Evolutionary conservation across 768 basidiomycete genomes (phyloP).

Genomic region (Leucogyrophana mollusca): DNA sequence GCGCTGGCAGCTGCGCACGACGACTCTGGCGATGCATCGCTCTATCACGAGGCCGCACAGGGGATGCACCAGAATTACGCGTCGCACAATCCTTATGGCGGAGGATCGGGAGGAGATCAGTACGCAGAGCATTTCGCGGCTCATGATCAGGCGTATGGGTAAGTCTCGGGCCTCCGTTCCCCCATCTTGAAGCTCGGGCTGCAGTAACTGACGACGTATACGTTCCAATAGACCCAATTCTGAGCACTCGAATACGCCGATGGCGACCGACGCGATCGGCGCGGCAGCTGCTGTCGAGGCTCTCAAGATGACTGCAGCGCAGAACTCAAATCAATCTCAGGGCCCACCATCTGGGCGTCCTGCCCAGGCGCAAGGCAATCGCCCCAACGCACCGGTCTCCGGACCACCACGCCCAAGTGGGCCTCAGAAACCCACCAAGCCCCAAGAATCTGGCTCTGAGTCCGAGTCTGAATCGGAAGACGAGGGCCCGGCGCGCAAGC

Average conservation of each 20-base stretch:
- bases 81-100: slow-evolving; percentile 6
- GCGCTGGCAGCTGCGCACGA: slow-evolving; percentile 15
- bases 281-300: slow-evolving; percentile 30
- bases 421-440: too few species aligned
- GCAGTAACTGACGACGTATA: neutral
- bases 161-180: slow-evolving; percentile 3
- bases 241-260: slow-evolving; percentile 18
- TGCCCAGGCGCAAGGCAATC: too few species aligned
- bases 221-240: slow-evolving; percentile 9
- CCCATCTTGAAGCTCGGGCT: neutral
- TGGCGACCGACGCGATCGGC: slow-evolving; percentile 25
- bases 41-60: slow-evolving; percentile 19
- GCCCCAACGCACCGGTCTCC: too few species aligned
- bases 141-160: slow-evolving; percentile 32
- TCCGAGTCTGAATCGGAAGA: neutral
- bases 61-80: slow-evolving; percentile 23
- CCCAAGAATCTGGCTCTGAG: neutral
- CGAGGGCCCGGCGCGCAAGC: slow-evolving; percentile 10
- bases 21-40: slow-evolving; percentile 11
- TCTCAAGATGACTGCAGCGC: slow-evolving; percentile 23
- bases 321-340: slow-evolving; percentile 3
- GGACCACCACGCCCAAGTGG: too few species aligned
- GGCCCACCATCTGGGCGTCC: too few species aligned
- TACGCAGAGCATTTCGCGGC: slow-evolving; percentile 21
- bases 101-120: slow-evolving; percentile 5